phyloP scores from a whole-genome alignment of 768 basidiomycete species.

The Podaxis mareebaensis region DNA sequence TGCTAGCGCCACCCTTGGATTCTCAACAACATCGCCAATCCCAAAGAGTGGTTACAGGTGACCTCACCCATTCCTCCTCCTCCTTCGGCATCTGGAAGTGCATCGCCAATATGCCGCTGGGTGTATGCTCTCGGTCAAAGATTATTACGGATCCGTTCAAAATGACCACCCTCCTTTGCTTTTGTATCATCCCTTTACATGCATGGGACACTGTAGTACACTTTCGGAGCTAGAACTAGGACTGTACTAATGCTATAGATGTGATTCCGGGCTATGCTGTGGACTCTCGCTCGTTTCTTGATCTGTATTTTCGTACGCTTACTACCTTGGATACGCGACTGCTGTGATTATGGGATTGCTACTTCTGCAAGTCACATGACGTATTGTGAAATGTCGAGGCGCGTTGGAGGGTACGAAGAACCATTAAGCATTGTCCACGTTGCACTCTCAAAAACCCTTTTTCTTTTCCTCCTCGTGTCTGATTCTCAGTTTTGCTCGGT shows the following conservation, averaged over 20 bases:
- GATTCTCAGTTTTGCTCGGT: neutral
- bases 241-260: constrained; percentile 7
- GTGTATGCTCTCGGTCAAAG: constrained; percentile 29
- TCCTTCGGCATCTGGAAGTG: neutral
- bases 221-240: neutral
- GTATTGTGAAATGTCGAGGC: neutral
- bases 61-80: constrained; percentile 28
- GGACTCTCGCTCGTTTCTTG: neutral
- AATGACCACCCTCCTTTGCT: constrained; percentile 1
- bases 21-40: constrained; percentile 33
- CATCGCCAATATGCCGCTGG: constrained; percentile 25
- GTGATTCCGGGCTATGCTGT: neutral
- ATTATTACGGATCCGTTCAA: constrained; percentile 17
- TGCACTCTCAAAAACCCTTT: constrained; percentile 7
- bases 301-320: neutral
- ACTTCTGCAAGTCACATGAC: constrained; percentile 11
- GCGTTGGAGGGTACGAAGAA: neutral
- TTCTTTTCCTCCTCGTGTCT: neutral
- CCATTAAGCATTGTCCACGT: constrained; percentile 3
- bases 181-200: constrained; percentile 1
- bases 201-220: neutral
- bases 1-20: constrained; percentile 39
- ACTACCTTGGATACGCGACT: neutral
- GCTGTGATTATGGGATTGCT: neutral
- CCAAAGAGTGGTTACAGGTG: constrained; percentile 36